Evolutionary conservation across 1,284 basidiomycete genomes (phyloP), one percentile per base, ranked within the genome.

Genomic region (Austropuccinia psidii): DNA sequence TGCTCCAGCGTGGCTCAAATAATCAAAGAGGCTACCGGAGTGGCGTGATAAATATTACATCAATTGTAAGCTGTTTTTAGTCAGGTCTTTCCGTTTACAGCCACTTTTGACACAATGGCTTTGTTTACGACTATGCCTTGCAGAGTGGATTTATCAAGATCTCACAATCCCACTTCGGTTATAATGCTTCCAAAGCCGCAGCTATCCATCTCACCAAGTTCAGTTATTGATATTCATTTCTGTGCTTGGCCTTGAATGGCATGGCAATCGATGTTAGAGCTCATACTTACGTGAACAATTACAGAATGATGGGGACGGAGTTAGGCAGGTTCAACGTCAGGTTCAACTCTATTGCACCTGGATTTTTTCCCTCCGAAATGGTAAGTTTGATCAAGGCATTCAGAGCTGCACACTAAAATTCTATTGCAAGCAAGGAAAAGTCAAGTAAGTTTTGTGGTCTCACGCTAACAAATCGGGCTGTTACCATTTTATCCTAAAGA

Each of bases 311-410:
- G 65, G 65, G 57, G 35, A 62, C 65, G 27, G 60, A 61, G 19
- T 47, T 69, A 37, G 62, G 39, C 13, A 69, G 54, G 19, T 50
- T 43, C 52, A 49, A 47, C 1, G 49, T 67, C 29, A 58, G 65
- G 52, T 77, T 79, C 76, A 79, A 78, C 45, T 75, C 75, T 3
- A 76, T 79, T 21, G 76, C 77, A 11, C 78, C 78, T 5, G 78
- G 77, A 19, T 76, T 78, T 17, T 78, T 76, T 47, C 75, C 77
- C 13, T 75, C 74, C 37, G 75, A 77, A 73, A 77, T 77, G 78
- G 60, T 73, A 49, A 70, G 39, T 11, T n/a, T n/a, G n/a, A n/a
- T 78, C 77, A 29, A 73, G 75, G n/a, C n/a, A n/a, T n/a, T n/a
- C n/a, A n/a, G n/a, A n/a, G n/a, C n/a, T n/a, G n/a, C n/a, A n/a